Base-by-base conservation (phyloP, 805 yeast genomes). In the Hanseniaspora lachancei region DNA sequence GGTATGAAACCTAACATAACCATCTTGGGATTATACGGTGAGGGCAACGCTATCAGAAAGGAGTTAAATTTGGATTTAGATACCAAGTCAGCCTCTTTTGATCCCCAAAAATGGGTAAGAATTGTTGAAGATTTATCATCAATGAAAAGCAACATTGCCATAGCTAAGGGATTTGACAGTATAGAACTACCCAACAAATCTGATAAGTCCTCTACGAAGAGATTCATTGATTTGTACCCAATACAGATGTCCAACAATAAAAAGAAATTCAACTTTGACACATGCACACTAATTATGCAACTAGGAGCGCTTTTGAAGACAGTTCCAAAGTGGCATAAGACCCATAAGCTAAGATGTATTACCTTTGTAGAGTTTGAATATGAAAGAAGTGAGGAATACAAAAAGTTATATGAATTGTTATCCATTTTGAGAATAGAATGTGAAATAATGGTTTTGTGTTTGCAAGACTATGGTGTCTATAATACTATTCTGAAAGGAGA, bases 1-100 rank as follows among this genome's bases (percentile, higher is more conserved):
- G 97, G 96, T 13, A 93, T 93, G 98, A 84, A 80, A 63, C 98
- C 98, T 1, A 93, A 93, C 65, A 89, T 93, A 53, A 87, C 96
- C 0, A 95, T 93, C 0, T 58, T 93, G 35, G 97, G 97, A 0
- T 89, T 89, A 23, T 50, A 47, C 13, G 58, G 54, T 29, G 48
- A 51, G 21, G 44, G 32, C 7, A 46, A 40, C 24, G 27, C 29
- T 9, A n/a, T 35, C 7, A 40, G 35, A 39, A 49, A 36, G 55
- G 38, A 64, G 6, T 52, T 55, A 3, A 47, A 72, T n/a, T 74
- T 74, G 24, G 61, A 66, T 3, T 67, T 87, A 27, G 95, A 95
- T 2, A 89, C 97, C 0, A 97, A 91, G 65, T 71, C 69, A 1
- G 96, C 88, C 63, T 72, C 77, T 39, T 77, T 89, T 6, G 74